Evolutionary conservation across 2,329 filamentous ascomycete species (phyloP), one percentile per base, ranked within the genome.

Genomic region (Alternaria alternata): DNA sequence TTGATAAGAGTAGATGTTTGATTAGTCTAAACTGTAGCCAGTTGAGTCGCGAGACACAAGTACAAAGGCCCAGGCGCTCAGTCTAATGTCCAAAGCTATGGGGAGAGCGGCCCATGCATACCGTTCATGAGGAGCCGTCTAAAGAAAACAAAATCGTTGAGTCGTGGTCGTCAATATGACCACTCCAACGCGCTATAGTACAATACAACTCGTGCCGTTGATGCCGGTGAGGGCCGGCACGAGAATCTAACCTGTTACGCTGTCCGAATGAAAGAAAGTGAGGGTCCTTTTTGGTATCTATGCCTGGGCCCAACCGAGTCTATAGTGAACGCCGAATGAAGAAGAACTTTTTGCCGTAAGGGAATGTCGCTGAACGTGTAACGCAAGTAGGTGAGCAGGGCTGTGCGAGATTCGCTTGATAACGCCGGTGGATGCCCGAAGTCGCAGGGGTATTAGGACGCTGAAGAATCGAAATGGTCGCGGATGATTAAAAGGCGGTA

Each of bases 261-360:
- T 70, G 62, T 66, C 58, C 64, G 54, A 65, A 66, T 68, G 56
- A 66, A 62, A 66, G 65, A 64, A 65, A 71, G 32, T 49, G 47
- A 71, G 0, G 69, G 42, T 63, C 75, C 72, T 71, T 75, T 78
- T 78, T 78, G 75, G 70, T 79, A 78, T 79, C 75, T 72, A 71
- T 77, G 76, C 76, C 76, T 76, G 75, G 70, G 76, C 76, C 74
- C 56, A 66, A 69, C 74, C 75, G 68, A 68, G 67, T 79, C 76
- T 79, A 79, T 72, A 67, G 70, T 42, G 16, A 79, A 79, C 76
- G 76, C 76, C 76, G 70, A 61, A 51, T 60, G 57, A 68, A 68
- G 20, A 73, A 63, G 58, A 67, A 73, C 76, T 74, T 77, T 74
- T 74, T 70, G 65, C 68, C 67, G 68, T 67, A 76, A 77, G 66